These are phyloP conservation scores for Ajuga reptans DNA, from an alignment of 305 asterid species.

Conservation along the genomic window DNA sequence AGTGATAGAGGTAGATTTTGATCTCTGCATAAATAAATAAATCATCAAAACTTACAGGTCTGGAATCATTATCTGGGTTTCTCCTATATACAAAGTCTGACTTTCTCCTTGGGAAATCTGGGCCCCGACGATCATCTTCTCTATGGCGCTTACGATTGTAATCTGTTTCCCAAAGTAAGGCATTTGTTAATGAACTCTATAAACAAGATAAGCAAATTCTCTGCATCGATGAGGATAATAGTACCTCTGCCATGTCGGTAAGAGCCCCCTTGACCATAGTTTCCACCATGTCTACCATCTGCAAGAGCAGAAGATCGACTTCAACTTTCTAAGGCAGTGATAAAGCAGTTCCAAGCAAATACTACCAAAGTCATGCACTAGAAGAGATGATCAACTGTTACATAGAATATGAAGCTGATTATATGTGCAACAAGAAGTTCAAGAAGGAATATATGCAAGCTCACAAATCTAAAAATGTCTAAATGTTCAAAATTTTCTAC, in stretches of 20 bases:
- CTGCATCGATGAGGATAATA: slow-evolving; percentile 1
- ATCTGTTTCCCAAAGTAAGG: slow-evolving; percentile 38
- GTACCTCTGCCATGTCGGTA: slow-evolving; percentile 74
- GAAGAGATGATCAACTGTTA: not conserved
- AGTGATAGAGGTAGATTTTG: not conserved
- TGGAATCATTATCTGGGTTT: slow-evolving; percentile 61
- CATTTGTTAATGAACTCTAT: slow-evolving; percentile 8
- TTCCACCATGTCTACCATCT: slow-evolving; percentile 80
- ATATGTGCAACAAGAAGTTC: not conserved
- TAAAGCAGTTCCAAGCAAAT: not conserved
- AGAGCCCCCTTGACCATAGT: slow-evolving; percentile 69
- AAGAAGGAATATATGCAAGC: not conserved
- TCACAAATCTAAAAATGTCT: not conserved
- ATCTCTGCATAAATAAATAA: slow-evolving; percentile 4
- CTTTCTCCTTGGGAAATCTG: slow-evolving; percentile 61
- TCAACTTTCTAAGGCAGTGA: not conserved
- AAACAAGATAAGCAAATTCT: not conserved
- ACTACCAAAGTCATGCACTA: not conserved
- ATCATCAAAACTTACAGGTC: slow-evolving; percentile 75
- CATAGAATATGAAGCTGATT: not conserved
- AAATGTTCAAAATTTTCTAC: not conserved
- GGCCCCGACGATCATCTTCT: slow-evolving; percentile 64
- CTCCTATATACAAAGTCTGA: slow-evolving; percentile 68
- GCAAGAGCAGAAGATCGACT: slow-evolving; percentile 21
- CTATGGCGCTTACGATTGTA: slow-evolving; percentile 63